Evolutionary conservation across 2,329 filamentous ascomycete species (phyloP).

Genomic region (Paecilomyces sp.): DNA sequence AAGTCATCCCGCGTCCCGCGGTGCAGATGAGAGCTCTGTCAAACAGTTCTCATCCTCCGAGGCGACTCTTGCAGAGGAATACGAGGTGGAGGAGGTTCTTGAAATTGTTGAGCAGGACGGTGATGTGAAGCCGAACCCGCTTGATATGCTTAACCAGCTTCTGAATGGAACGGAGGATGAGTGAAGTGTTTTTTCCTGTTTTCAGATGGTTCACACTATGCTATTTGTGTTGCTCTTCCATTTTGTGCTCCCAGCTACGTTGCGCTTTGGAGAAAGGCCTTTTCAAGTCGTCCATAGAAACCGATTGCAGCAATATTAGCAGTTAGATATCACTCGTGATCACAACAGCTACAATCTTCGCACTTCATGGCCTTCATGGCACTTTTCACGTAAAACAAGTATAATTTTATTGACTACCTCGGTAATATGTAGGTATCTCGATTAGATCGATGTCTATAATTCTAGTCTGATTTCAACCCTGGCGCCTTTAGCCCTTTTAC

Average conservation of each 20-base stretch:
- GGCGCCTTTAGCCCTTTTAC: neutral
- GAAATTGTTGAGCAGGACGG: slow-evolving; percentile 17
- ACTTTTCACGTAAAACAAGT: too few relatives aligned
- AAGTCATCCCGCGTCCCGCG: neutral
- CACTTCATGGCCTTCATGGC: too few relatives aligned
- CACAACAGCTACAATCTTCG: too few relatives aligned
- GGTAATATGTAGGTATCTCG: too few relatives aligned
- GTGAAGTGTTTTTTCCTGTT: neutral
- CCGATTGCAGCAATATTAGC: too few relatives aligned
- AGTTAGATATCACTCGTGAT: too few relatives aligned
- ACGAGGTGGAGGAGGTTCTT: neutral
- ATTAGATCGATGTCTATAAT: too few relatives aligned
- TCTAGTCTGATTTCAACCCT: too few relatives aligned
- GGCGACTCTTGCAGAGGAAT: neutral
- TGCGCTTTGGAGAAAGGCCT: neutral
- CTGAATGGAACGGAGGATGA: slow-evolving; percentile 7
- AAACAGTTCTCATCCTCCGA: neutral
- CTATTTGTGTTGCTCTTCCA: neutral
- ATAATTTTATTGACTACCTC: too few relatives aligned
- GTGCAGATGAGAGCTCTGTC: neutral
- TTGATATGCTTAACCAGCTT: slow-evolving; percentile 17
- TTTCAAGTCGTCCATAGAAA: too few relatives aligned
- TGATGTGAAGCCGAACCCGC: slow-evolving; percentile 15
- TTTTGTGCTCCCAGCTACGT: neutral
- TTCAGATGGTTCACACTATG: neutral